Percentiles rank a stretch among this genome's conserved stretches.
Conservation (phyloP, 2,329 filamentous ascomycete genomes). For the Cyphellophora europaea region DNA sequence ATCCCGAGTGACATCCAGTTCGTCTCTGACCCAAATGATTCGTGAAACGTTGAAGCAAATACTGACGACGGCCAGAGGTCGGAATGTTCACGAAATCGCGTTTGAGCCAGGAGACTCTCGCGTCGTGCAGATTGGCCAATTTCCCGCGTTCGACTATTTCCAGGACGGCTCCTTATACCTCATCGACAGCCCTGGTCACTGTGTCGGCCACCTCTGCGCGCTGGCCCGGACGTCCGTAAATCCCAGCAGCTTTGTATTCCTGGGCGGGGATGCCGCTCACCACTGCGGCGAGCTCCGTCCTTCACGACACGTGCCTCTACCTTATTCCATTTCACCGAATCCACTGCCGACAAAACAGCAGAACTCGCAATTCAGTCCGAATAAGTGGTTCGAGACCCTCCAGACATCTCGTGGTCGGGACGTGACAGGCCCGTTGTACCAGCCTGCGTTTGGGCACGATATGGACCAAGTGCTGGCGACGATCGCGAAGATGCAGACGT, state of each 20-base stretch:
- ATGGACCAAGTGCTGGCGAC: slow-evolving; percentile 18
- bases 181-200: slow-evolving; percentile 36
- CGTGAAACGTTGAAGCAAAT: no score
- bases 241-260: slow-evolving; percentile 34
- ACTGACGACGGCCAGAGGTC: no score
- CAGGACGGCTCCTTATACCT: slow-evolving; percentile 32
- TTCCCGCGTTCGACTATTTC: slow-evolving; percentile 32
- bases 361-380: background rate
- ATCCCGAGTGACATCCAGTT: slow-evolving; percentile 21
- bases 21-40: no score
- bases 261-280: slow-evolving; percentile 41
- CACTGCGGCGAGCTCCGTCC: slow-evolving; percentile 27
- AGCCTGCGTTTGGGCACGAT: slow-evolving; percentile 19
- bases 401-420: slow-evolving; percentile 5
- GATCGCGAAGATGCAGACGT: slow-evolving; percentile 19
- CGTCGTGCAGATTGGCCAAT: slow-evolving; percentile 22
- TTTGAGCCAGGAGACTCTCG: slow-evolving; percentile 26
- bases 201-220: slow-evolving; percentile 40
- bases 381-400: slow-evolving; percentile 4
- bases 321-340: slow-evolving; percentile 5
- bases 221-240: slow-evolving; percentile 34
- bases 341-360: background rate
- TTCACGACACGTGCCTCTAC: slow-evolving; percentile 20
- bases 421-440: slow-evolving; percentile 11
- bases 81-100: slow-evolving; percentile 15